Conservation (phyloP, 495 filamentous ascomycete species). For the Coniosporium apollinis region DNA sequence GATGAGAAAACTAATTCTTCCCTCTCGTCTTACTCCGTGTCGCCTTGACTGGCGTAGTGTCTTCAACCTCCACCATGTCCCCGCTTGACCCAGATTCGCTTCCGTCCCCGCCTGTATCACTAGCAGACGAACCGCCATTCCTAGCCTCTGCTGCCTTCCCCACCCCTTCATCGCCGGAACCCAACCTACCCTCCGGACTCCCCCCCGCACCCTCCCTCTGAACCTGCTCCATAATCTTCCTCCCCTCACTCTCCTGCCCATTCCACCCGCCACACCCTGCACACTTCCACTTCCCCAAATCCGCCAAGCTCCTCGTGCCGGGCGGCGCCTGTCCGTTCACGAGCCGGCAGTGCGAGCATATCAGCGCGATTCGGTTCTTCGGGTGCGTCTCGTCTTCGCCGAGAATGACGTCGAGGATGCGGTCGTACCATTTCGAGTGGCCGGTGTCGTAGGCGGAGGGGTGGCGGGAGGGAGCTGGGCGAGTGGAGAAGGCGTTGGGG, state of each 20-base stretch:
- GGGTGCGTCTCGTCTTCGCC: constrained; percentile 91
- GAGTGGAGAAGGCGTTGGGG: constrained; percentile 40
- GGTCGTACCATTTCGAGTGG: constrained; percentile 76
- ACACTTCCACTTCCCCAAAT: constrained; percentile 82
- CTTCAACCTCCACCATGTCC: too few species aligned
- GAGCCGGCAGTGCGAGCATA: constrained; percentile 66
- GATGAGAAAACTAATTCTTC: too few species aligned
- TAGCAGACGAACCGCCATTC: too few species aligned
- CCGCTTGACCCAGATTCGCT: too few species aligned
- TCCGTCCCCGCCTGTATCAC: too few species aligned
- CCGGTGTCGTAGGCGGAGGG: constrained; percentile 28
- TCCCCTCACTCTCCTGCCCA: constrained; percentile 59
- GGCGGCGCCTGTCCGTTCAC: constrained; percentile 96
- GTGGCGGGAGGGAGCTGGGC: constrained; percentile 27
- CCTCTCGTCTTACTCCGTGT: too few species aligned
- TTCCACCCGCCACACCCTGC: constrained; percentile 72
- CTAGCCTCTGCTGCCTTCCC: too few species aligned
- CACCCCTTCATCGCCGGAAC: too few species aligned
- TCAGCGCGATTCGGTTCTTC: constrained; percentile 77
- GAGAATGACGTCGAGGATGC: constrained; percentile 76
- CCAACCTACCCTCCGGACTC: too few species aligned
- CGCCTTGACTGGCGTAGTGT: too few species aligned
- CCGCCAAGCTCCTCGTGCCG: constrained; percentile 56
- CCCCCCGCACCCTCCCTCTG: too few species aligned
- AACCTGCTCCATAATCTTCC: constrained; percentile 29